A percentile compares a stretch with the other conserved stretches of the same genome.
Conservation (phyloP, 495 filamentous ascomycete genomes). For the Lepidopterella palustris region DNA sequence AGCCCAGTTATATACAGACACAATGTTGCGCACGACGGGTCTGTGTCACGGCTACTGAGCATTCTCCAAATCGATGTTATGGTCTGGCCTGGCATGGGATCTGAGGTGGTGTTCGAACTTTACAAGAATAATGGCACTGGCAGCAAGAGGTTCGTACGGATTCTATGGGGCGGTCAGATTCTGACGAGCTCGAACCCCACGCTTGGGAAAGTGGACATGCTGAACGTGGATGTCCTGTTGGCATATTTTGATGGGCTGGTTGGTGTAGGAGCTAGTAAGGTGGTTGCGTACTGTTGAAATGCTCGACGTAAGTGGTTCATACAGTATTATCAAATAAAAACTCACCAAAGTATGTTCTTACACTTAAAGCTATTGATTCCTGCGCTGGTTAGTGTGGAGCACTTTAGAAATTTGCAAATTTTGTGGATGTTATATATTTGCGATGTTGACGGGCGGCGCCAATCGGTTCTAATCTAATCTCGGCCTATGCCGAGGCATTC, state of each 20-base stretch:
- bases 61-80: conserved; percentile 61
- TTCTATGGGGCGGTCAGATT: conserved; percentile 58
- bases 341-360: no score
- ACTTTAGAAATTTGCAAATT: no score
- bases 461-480: background rate
- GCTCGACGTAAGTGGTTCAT: no score
- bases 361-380: no score
- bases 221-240: conserved; percentile 51
- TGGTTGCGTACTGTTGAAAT: conserved; percentile 13
- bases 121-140: conserved; percentile 34
- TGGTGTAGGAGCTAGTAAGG: conserved; percentile 35
- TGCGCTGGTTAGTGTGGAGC: no score
- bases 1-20: conserved; percentile 50
- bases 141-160: conserved; percentile 44
- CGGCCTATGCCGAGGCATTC: background rate
- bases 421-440: no score
- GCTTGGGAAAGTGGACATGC: conserved; percentile 56
- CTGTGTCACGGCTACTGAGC: conserved; percentile 51
- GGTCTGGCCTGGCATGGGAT: conserved; percentile 72
- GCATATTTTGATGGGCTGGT: conserved; percentile 60
- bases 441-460: no score
- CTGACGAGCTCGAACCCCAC: conserved; percentile 52
- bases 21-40: conserved; percentile 66
- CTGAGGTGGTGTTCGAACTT: conserved; percentile 62
- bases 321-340: no score